Conservation (phyloP, 2,329 filamentous ascomycete genomes). For the Nemania abortiva region DNA sequence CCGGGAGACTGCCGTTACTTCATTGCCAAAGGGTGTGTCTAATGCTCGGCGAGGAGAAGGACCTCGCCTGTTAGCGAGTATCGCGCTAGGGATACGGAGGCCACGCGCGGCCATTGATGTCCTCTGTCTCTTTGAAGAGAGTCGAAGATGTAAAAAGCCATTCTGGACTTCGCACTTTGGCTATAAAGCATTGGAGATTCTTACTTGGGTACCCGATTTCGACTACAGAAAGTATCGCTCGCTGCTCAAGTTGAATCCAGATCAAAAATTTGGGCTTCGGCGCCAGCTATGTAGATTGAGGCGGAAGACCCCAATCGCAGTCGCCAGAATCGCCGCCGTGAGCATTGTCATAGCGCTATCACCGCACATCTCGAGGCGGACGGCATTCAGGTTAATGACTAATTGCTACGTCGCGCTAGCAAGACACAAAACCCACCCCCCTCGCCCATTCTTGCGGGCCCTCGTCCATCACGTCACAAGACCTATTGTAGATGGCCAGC, state of each 20-base stretch:
- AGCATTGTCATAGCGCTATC: constrained; percentile 42
- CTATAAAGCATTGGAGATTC: constrained; percentile 38
- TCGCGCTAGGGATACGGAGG: constrained; percentile 43
- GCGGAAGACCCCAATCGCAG: neutral
- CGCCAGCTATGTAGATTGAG: neutral
- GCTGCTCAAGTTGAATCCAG: constrained; percentile 35
- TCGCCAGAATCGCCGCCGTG: constrained; percentile 37
- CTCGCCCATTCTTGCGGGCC: constrained; percentile 46
- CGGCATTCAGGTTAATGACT: constrained; percentile 50
- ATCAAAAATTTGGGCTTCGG: neutral
- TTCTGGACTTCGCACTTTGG: constrained; percentile 46
- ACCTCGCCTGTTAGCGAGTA: constrained; percentile 36
- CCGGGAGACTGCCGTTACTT: constrained; percentile 43
- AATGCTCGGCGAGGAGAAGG: constrained; percentile 33
- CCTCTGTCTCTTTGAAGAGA: constrained; percentile 35
- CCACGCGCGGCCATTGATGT: constrained; percentile 47
- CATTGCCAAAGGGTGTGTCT: constrained; percentile 39
- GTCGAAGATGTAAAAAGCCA: constrained; percentile 11
- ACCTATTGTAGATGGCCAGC: constrained; percentile 51
- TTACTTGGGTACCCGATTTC: constrained; percentile 37
- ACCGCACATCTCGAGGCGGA: constrained; percentile 41
- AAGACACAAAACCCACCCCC: constrained; percentile 41
- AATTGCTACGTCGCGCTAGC: constrained; percentile 51
- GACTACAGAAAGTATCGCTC: constrained; percentile 36
- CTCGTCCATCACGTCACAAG: constrained; percentile 53